phyloP scores from a whole-genome alignment of 129 eudicot genomes.

The Centrapalus pauciflorus region DNA sequence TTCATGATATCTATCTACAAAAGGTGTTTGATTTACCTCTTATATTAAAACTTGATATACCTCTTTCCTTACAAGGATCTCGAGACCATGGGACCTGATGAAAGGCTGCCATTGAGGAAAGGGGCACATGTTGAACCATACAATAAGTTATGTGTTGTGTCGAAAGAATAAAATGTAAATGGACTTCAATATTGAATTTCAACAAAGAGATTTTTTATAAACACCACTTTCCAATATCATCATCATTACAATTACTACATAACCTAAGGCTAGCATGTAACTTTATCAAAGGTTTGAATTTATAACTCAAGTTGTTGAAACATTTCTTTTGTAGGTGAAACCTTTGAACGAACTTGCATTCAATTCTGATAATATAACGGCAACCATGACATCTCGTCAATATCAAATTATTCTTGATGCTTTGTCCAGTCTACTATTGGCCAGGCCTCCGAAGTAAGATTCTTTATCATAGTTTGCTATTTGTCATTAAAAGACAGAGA shows the following conservation, averaged over 20 bases:
- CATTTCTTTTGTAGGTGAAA: constrained; percentile 61
- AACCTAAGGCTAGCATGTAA: constrained; percentile 3
- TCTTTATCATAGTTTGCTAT: constrained; percentile 1
- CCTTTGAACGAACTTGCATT: constrained; percentile 89
- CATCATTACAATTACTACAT: constrained; percentile 5
- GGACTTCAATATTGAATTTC: neutral
- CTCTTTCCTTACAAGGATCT: neutral
- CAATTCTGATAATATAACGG: constrained; percentile 75
- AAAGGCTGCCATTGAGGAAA: neutral
- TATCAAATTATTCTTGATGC: constrained; percentile 92
- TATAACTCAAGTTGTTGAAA: neutral
- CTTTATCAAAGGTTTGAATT: neutral
- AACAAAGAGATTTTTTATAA: neutral
- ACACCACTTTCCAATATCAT: neutral
- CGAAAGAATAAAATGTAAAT: neutral
- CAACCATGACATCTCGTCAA: constrained; percentile 93
- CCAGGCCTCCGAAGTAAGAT: constrained; percentile 85
- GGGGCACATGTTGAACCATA: neutral
- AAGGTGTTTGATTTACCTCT: neutral
- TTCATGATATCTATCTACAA: neutral
- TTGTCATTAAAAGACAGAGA: constrained; percentile 2
- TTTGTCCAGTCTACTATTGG: constrained; percentile 73
- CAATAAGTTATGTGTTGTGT: neutral
- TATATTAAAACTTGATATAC: neutral
- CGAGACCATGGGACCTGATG: neutral